Evolutionary conservation across 1,139 yeast species (phyloP).

Genomic region (Lodderomyces beijingensis): DNA sequence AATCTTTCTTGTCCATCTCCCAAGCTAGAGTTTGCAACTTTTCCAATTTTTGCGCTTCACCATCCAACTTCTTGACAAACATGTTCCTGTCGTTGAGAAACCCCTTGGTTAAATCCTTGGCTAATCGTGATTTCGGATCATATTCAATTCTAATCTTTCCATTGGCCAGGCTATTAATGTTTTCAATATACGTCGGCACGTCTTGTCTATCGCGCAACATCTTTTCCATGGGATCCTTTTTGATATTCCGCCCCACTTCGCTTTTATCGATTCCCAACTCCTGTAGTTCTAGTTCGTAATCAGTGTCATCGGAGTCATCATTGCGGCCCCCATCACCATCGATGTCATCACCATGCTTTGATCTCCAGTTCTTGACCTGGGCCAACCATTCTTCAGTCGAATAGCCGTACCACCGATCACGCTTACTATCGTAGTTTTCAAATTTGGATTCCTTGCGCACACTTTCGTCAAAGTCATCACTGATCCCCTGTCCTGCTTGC

Average conservation of each 20-base stretch:
- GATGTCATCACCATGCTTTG: conserved; percentile 31
- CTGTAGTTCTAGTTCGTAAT: conserved; percentile 43
- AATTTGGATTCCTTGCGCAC: conserved; percentile 22
- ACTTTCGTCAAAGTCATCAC: conserved; percentile 22
- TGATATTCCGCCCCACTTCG: conserved; percentile 25
- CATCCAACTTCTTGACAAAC: conserved; percentile 49
- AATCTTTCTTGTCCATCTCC: conserved; percentile 30
- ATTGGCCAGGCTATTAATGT: conserved; percentile 12
- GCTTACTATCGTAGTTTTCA: conserved; percentile 55
- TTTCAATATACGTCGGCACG: conserved; percentile 42
- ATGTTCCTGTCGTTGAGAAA: conserved; percentile 46
- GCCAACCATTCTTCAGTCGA: conserved; percentile 55
- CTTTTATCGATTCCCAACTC: conserved; percentile 40
- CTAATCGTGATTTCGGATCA: conserved; percentile 56
- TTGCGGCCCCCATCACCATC: conserved; percentile 23
- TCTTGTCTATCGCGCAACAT: conserved; percentile 49
- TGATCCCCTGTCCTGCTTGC: conserved; percentile 30
- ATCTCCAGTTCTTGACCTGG: conserved; percentile 45
- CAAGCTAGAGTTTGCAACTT: conserved; percentile 52
- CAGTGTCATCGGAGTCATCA: conserved; percentile 40
- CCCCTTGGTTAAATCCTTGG: conserved; percentile 44
- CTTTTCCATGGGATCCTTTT: conserved; percentile 34
- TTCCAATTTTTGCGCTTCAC: conserved; percentile 49
- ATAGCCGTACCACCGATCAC: conserved; percentile 80
- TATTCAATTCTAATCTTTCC: conserved; percentile 22